Evolutionary conservation across 1,284 basidiomycete species (phyloP).

Genomic region (Psilocybe mexicana): DNA sequence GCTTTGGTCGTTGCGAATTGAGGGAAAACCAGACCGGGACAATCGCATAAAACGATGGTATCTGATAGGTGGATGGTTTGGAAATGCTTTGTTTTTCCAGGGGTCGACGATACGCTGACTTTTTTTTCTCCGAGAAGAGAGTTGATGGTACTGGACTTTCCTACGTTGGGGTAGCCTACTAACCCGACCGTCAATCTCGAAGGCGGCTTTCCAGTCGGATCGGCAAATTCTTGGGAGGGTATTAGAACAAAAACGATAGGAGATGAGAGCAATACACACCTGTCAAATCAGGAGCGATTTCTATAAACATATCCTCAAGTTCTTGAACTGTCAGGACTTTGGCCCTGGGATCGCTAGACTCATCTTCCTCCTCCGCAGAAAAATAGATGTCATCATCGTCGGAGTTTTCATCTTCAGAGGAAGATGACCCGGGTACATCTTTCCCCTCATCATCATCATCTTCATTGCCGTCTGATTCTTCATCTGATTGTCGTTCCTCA

Average conservation of each 20-base stretch:
- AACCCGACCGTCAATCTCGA: conserved; percentile 87
- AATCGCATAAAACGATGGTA: conserved; percentile 93
- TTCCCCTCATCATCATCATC: conserved; percentile 3
- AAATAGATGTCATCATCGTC: conserved; percentile 37
- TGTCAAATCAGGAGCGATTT: conserved; percentile 75
- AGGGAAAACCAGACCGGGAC: conserved; percentile 97
- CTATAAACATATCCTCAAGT: conserved; percentile 85
- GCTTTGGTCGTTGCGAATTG: conserved; percentile 97
- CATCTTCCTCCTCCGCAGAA: conserved; percentile 50
- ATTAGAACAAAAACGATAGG: conserved; percentile 5
- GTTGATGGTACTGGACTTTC: conserved; percentile 97
- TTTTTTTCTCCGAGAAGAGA: conserved; percentile 95
- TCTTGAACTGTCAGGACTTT: conserved; percentile 87
- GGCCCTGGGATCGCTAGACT: conserved; percentile 64
- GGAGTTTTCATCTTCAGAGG: conserved; percentile 25
- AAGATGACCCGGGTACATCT: conserved; percentile 13
- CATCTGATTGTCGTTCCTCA: conserved; percentile 2
- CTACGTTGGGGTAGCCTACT: conserved; percentile 99
- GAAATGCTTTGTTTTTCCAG: conserved; percentile 99
- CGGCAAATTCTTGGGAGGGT: conserved; percentile 58
- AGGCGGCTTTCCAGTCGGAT: conserved; percentile 59
- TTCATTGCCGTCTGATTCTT: conserved; percentile 7
- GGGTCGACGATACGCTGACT: conserved; percentile 96
- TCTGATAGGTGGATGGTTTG: conserved; percentile 95
- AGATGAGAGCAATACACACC: conserved; percentile 42